A percentile compares a stretch with the other conserved stretches of the same genome.
Conservation (phyloP, 2,329 filamentous ascomycete species). For the Coniella lustricola region DNA sequence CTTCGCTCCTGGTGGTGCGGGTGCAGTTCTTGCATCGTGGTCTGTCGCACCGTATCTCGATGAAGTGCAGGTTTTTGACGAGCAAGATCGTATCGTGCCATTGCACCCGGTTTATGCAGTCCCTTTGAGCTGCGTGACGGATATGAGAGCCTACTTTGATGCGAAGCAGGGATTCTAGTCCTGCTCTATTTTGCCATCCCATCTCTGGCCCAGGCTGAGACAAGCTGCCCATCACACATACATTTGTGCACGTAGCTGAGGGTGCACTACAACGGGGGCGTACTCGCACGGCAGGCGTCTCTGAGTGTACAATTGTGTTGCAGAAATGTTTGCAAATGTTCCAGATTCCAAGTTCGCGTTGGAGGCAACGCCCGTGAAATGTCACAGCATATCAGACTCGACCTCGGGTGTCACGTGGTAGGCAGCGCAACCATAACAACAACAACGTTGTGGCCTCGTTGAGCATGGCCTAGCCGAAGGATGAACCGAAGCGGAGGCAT, state of each 20-base stretch:
- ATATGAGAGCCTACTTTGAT: constrained; percentile 58
- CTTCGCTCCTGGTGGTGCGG: not conserved
- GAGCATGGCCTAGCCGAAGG: not conserved
- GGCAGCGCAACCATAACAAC: too few relatives aligned
- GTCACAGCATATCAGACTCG: constrained; percentile 11
- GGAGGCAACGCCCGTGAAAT: not conserved
- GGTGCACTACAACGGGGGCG: not conserved
- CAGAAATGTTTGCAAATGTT: constrained; percentile 5
- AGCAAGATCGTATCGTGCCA: constrained; percentile 60
- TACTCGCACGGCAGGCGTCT: constrained; percentile 4
- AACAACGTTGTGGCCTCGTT: constrained; percentile 7
- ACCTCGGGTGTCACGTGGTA: constrained; percentile 14
- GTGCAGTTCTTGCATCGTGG: constrained; percentile 27
- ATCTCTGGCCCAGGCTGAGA: constrained; percentile 5
- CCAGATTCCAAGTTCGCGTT: constrained; percentile 5
- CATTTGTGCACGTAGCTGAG: not conserved
- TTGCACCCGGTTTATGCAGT: constrained; percentile 84
- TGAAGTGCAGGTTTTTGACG: constrained; percentile 59
- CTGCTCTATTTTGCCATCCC: not conserved
- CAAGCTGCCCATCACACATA: constrained; percentile 1
- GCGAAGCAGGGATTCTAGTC: constrained; percentile 47
- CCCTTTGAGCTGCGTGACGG: constrained; percentile 61
- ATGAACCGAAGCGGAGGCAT: not conserved
- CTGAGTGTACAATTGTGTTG: not conserved
- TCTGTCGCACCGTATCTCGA: constrained; percentile 40